Base-by-base conservation (phyloP, 176 grass and related monocot genomes). In the Cymbopogon citratus region DNA sequence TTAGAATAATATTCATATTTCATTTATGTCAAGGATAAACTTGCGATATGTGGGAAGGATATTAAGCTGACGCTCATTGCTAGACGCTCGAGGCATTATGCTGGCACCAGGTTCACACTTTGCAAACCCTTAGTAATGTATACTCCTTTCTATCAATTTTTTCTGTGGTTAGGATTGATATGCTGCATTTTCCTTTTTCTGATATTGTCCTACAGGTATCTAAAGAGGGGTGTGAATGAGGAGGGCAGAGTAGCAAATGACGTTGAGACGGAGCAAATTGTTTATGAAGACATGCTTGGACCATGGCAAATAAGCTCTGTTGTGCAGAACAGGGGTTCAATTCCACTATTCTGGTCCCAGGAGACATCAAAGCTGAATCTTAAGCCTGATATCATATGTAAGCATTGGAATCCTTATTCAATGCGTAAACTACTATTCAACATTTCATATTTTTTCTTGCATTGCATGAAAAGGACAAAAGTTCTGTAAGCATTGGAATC, bases 201-300 rank as follows among this genome's bases (percentile, higher is more conserved):
- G 8, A 69, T 79, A 33, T 68, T 1, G 1, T 23, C 24, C 67
- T 78, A 66, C 80, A 99, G 96, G 73, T 99, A 99, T 84, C 80
- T 99, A 66, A 99, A 89, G 82, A 87, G 96, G 67, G 96, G 96
- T 59, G 93, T 99, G 69, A 99, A 99, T 84, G 89, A 86, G 29
- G 89, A 84, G 80, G 96, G 96, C 34, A 90, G 87, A 81, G 96
- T 99, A 72, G 96, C 96, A 63, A 99, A 99, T 90, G 96, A 99
- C 75, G 96, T 99, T 39, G 96, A 99, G 71, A 99, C 96, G 27
- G 96, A 99, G 87, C 96, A 99, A 87, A 95, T 99, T 86, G 87
- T 99, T 66, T 92, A 81, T 73, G 87, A 95, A 64, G 85, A 91
- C 24, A 79, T 82, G 72, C 80, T 73, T 72, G 87, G 63, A 88